Evolutionary conservation across 352 stramenopile genomes (phyloP).

Genomic region (Globisporangium emineosum): DNA sequence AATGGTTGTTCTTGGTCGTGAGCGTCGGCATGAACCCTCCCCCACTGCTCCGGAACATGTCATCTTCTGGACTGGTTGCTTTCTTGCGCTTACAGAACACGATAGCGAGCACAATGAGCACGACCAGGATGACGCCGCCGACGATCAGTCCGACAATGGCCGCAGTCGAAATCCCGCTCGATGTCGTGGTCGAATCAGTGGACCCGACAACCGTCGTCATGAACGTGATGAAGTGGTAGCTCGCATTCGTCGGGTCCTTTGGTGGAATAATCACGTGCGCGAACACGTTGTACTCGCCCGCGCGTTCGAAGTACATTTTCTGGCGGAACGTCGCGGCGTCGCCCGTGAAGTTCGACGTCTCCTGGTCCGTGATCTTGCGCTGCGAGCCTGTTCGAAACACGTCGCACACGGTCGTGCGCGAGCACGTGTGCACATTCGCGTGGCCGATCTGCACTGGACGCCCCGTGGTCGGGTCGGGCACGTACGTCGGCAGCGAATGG

Average conservation of each 20-base stretch:
- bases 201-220: constrained; percentile 39
- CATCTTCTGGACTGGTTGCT: constrained; percentile 23
- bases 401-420: constrained; percentile 63
- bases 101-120: constrained; percentile 48
- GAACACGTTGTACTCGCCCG: constrained; percentile 70
- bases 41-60: constrained; percentile 60
- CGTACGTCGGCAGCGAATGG: constrained; percentile 48
- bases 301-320: constrained; percentile 42
- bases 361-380: constrained; percentile 65
- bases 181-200: constrained; percentile 16
- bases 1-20: constrained; percentile 46
- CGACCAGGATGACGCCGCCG: constrained; percentile 32
- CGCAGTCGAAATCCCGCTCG: constrained; percentile 35
- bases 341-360: constrained; percentile 77
- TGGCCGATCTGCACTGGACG: constrained; percentile 67
- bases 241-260: constrained; percentile 45
- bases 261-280: constrained; percentile 71
- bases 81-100: constrained; percentile 60
- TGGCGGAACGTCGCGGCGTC: constrained; percentile 59
- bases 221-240: constrained; percentile 81
- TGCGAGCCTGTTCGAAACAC: constrained; percentile 63
- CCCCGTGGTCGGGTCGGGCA: constrained; percentile 50
- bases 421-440: constrained; percentile 76
- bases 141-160: constrained; percentile 45
- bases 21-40: constrained; percentile 40